Evolutionary conservation across 108 stramenopile genomes (phyloP).

Genomic region (Schizochytrium sp.): DNA sequence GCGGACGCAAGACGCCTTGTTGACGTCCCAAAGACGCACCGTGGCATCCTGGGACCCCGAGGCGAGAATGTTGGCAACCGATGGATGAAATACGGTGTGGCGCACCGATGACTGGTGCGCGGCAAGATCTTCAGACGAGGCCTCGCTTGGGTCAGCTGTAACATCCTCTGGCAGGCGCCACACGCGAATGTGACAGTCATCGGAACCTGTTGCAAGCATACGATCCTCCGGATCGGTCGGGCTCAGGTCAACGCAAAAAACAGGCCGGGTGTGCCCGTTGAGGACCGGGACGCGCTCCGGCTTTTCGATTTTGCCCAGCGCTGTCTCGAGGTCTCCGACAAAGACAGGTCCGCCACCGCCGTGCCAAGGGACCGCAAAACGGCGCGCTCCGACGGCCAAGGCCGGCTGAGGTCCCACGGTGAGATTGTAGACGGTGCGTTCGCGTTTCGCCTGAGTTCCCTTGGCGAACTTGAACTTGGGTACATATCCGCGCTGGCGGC

Average conservation of each 20-base stretch:
- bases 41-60: constrained; percentile 1
- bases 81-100: not conserved
- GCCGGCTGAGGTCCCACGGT: not conserved
- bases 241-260: not conserved
- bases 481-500: not conserved
- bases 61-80: not conserved
- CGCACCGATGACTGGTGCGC: constrained; percentile 1
- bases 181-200: not conserved
- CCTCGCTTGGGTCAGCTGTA: not conserved
- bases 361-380: constrained; percentile 1
- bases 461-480: constrained; percentile 6
- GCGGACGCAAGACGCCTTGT: not conserved
- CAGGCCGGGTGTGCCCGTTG: not conserved
- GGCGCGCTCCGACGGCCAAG: not conserved
- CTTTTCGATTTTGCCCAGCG: not conserved
- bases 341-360: constrained; percentile 1
- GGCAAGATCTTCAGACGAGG: not conserved
- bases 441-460: not conserved
- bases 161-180: not conserved
- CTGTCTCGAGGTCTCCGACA: not conserved
- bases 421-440: not conserved
- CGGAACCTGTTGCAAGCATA: not conserved
- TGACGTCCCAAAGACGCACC: not conserved
- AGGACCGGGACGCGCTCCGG: not conserved
- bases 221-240: not conserved